Base-by-base conservation (phyloP, 345 rosid genomes). In the Cardamine chenopodiifolia region DNA sequence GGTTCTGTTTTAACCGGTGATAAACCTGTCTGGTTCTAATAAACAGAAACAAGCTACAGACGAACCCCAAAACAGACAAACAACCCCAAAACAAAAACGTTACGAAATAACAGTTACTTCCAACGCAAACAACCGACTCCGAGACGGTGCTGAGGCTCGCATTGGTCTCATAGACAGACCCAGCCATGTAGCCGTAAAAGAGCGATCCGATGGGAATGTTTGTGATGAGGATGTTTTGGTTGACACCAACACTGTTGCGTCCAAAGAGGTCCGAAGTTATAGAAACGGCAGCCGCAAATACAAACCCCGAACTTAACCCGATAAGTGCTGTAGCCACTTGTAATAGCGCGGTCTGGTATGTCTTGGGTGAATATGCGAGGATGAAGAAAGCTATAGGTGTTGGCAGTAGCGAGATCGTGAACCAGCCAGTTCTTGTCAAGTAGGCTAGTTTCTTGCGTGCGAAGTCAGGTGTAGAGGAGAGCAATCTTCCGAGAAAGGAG, bases 261-360 rank as follows among this genome's bases (percentile, higher is more conserved):
- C 98, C 97, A 60, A 93, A 93, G 19, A 93, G 87, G 62, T 93
- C 98, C 0, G 95, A 89, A 4, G 98, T 93, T 68, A 93, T 77
- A 1, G 96, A 87, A n/a, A 93, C 95, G 0, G 98, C 90, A 1
- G 93, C 88, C 7, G 97, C 80, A 53, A 93, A 87, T 6, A 85
- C 62, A 13, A 90, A 93, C 4, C 98, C 97, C 1, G 93, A 93
- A 64, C 97, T 90, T 59, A 89, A 74, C 23, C 93, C 97, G 1
- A 93, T 81, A 23, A 93, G 66, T n/a, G 71, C 85, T 0, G 95
- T 89, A 5, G 91, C 75, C 1, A 69, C 56, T 9, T 37, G 79
- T 78, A 89, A 56, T 15, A 82, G 55, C 37, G 32, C 69, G 0
- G 72, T 56, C 15, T 73, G 37, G 58, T 71, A 53, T 53, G 52